These are phyloP conservation scores for Aspergillus quadricinctus DNA, from an alignment of 2,329 filamentous ascomycete genomes.

Conservation along the genomic window DNA sequence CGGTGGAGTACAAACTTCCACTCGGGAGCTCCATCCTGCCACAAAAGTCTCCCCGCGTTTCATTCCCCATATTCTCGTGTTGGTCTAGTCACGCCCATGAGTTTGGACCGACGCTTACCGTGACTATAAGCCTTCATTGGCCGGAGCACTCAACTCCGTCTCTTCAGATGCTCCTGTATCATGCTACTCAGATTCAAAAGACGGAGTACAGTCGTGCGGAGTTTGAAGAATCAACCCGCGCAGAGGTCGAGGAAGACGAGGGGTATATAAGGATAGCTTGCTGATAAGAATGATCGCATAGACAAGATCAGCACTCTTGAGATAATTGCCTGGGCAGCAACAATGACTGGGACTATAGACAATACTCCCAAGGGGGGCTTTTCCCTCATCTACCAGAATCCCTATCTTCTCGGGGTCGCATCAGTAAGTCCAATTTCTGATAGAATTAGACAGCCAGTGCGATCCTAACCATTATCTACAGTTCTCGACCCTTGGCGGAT, in stretches of 20 bases:
- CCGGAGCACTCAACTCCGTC: slow-evolving; percentile 15
- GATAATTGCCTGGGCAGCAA: not conserved
- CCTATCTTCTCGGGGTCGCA: slow-evolving; percentile 44
- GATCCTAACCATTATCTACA: slow-evolving; percentile 5
- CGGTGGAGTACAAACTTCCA: not conserved
- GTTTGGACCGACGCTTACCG: not conserved
- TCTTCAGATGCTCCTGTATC: not conserved
- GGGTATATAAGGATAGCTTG: not conserved
- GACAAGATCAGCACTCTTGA: not conserved
- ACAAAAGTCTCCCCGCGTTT: not conserved
- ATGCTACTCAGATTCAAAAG: not conserved
- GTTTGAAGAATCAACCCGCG: not conserved
- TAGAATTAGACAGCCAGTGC: not conserved
- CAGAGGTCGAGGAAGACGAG: not conserved
- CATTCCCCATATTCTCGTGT: not conserved
- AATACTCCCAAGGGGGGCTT: slow-evolving; percentile 20
- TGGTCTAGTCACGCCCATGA: not conserved
- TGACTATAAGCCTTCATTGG: slow-evolving; percentile 3
- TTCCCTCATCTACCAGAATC: slow-evolving; percentile 34
- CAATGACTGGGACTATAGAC: slow-evolving; percentile 16
- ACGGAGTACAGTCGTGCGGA: not conserved
- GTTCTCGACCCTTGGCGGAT: slow-evolving; percentile 41
- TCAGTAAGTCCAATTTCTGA: slow-evolving; percentile 25
- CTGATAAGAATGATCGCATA: not conserved
- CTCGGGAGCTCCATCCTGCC: not conserved